phyloP scores from a whole-genome alignment of 768 basidiomycete genomes.

The Macrolepiota dolichaula region DNA sequence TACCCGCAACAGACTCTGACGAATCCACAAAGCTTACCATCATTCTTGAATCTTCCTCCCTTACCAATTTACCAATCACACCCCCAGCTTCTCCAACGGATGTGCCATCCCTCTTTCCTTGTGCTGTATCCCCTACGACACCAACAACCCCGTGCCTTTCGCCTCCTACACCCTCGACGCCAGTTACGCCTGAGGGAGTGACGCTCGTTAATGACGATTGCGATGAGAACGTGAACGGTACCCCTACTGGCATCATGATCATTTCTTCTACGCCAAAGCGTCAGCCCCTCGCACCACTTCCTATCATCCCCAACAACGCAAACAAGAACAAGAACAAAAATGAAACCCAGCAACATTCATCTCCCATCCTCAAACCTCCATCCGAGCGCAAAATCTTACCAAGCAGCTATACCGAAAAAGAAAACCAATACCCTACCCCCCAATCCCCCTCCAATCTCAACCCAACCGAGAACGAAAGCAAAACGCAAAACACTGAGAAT shows the following conservation, averaged over 20 bases:
- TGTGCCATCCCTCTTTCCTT: neutral
- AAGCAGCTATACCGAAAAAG: neutral
- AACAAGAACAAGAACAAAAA: neutral
- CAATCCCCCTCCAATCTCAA: no score
- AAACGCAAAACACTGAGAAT: neutral
- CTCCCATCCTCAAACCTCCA: neutral
- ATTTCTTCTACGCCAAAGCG: neutral
- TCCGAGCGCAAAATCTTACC: conserved; percentile 2
- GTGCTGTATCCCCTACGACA: neutral
- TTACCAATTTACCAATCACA: neutral
- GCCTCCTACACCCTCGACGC: neutral
- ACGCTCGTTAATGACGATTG: neutral
- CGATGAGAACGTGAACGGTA: neutral
- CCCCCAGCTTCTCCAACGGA: neutral
- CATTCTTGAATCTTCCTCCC: neutral
- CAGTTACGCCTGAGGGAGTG: neutral
- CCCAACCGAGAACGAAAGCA: no score
- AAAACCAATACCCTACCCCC: neutral
- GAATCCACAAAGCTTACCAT: neutral
- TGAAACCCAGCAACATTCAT: neutral
- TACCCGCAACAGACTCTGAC: neutral
- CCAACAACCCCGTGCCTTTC: neutral
- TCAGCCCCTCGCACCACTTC: neutral
- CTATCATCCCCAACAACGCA: neutral
- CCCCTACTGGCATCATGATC: neutral